Evolutionary conservation across 2,329 filamentous ascomycete genomes (phyloP), one percentile per base, ranked within the genome.

Genomic region (Didymosphaeria variabile): DNA sequence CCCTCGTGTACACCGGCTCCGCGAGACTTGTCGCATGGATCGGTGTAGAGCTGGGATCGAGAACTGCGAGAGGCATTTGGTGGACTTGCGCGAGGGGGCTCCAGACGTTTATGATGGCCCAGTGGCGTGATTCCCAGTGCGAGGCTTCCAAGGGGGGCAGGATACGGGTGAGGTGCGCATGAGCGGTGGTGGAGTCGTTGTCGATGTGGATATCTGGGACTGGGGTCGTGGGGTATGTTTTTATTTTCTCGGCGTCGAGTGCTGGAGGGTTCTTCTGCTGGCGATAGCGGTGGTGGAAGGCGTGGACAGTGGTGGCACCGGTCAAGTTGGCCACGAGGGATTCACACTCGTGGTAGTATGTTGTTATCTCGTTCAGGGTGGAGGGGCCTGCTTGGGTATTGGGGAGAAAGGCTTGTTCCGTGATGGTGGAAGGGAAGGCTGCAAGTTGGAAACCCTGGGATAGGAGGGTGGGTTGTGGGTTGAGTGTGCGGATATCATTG

Each of bases 41-140:
- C 13, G 55, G 44, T 4, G 19, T 40, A 9, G 44, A 50, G 7
- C 23, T 13, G 2, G 53, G 53, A 31, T 57, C 55, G 19, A 57
- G 32, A 1, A 57, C 32, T 6, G 55, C 55, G 32, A 57, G 44
- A 3, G 55, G 55, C 55, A 49, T 49, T 17, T 57, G 55, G 44
- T 26, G 31, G 9, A 57, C 44, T 5, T 36, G 12, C 3, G 15
- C 55, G 13, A 57, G 36, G 13, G 55, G 55, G 0, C 45, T 19
- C 55, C 55, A 57, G 12, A 57, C 55, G 36, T 57, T 57, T n/a
- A 57, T 34, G 26, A 57, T 57, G 34, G 44, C 55, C 55, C 55
- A 57, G 55, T 32, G 55, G 32, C 34, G 32, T 19, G 55, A 49
- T 5, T 15, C 5, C 55, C 55, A 57, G 31, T 26, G 19, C 15